Conservation (phyloP, 129 eudicot genomes). For the Deinandra increscens region DNA sequence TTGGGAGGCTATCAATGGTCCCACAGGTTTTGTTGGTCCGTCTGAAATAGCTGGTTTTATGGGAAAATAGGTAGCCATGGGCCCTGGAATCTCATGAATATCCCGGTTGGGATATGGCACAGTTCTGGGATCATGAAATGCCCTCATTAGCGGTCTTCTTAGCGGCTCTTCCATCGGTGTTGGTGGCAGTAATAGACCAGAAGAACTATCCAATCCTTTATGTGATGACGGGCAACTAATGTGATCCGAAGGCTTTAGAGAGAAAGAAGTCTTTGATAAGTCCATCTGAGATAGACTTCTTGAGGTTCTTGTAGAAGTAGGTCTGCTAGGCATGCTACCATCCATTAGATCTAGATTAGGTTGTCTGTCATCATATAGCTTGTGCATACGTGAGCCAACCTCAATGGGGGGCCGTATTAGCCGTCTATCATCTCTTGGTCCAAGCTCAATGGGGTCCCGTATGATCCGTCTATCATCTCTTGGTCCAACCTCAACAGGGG, state of each 20-base stretch:
- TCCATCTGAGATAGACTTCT: conserved; percentile 43
- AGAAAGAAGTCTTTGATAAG: conserved; percentile 41
- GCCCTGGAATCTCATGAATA: conserved; percentile 47
- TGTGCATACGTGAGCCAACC: conserved; percentile 33
- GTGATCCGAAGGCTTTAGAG: conserved; percentile 67
- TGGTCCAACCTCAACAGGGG: conserved; percentile 4
- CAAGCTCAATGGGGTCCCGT: conserved; percentile 26
- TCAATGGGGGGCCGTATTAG: conserved; percentile 13
- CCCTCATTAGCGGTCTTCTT: conserved; percentile 44
- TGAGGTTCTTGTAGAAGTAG: conserved; percentile 29
- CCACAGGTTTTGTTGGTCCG: conserved; percentile 47
- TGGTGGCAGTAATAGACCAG: conserved; percentile 39
- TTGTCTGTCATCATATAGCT: conserved; percentile 35
- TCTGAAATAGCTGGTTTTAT: conserved; percentile 48
- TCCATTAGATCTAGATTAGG: conserved; percentile 38
- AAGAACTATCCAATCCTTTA: conserved; percentile 38
- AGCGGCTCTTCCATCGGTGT: conserved; percentile 50
- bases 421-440: conserved; percentile 40
- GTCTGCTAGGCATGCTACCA: conserved; percentile 34
- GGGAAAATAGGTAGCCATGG: conserved; percentile 46
- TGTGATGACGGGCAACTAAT: conserved; percentile 69
- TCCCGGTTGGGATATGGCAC: conserved; percentile 49
- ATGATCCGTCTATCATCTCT: conserved; percentile 33
- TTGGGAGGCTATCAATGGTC: conserved; percentile 37
- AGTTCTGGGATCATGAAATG: conserved; percentile 58